phyloP scores from a whole-genome alignment of 495 filamentous ascomycete genomes.

The Xylona heveae region DNA sequence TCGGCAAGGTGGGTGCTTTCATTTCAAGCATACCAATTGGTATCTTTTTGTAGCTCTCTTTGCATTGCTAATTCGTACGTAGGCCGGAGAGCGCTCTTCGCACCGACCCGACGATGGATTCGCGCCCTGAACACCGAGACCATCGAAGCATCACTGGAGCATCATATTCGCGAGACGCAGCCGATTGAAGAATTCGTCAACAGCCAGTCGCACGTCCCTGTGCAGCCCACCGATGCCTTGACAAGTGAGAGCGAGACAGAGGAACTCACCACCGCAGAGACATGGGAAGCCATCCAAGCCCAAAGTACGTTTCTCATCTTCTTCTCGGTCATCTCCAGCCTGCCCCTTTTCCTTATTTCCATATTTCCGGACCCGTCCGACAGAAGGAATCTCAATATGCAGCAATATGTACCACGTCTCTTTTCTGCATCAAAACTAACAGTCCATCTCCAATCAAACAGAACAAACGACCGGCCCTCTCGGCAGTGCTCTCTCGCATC shows the following conservation, averaged over 20 bases:
- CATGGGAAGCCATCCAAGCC: too few species aligned
- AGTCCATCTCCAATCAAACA: too few species aligned
- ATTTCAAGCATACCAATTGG: neutral
- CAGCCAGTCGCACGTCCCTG: neutral
- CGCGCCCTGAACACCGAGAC: slow-evolving; percentile 4
- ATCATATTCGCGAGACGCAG: slow-evolving; percentile 8
- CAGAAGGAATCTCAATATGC: neutral
- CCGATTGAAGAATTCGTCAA: slow-evolving; percentile 9
- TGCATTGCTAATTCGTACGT: neutral
- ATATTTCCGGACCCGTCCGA: slow-evolving; percentile 9
- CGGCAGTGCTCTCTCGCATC: slow-evolving; percentile 28
- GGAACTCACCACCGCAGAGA: slow-evolving; percentile 4
- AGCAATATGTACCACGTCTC: neutral
- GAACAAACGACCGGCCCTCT: slow-evolving; percentile 19
- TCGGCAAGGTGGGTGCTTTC: slow-evolving; percentile 11
- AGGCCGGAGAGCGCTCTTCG: slow-evolving; percentile 1
- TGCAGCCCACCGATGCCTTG: slow-evolving; percentile 3
- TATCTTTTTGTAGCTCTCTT: neutral
- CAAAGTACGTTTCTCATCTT: too few species aligned
- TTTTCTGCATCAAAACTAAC: slow-evolving; percentile 10
- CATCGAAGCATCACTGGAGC: slow-evolving; percentile 6
- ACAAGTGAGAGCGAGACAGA: neutral
- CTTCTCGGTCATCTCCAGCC: too few species aligned
- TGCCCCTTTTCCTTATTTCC: too few species aligned
- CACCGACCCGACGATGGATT: neutral